phyloP scores from a whole-genome alignment of 176 grass and related monocot genomes.

The Leersia perrieri region DNA sequence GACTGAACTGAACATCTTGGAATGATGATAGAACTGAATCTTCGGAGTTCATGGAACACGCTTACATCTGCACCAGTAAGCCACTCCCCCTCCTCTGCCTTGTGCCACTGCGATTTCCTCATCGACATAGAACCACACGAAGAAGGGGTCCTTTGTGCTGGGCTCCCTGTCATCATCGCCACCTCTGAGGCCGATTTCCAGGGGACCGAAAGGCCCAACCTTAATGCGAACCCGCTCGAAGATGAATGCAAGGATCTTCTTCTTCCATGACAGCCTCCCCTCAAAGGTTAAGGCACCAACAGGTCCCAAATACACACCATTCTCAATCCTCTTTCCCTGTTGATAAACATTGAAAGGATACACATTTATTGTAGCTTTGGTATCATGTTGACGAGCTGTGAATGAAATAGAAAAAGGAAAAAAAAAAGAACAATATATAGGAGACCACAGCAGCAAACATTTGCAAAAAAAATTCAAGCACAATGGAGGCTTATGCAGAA shows the following conservation, averaged over 20 bases:
- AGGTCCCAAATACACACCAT: conserved; percentile 76
- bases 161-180: conserved; percentile 48
- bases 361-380: background rate
- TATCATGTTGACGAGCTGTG: background rate
- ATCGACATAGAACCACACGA: conserved; percentile 90
- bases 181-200: conserved; percentile 52
- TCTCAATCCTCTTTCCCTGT: conserved; percentile 81
- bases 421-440: background rate
- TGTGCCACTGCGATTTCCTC: conserved; percentile 89
- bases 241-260: conserved; percentile 87
- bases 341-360: conserved; percentile 3
- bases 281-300: conserved; percentile 69
- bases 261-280: conserved; percentile 83
- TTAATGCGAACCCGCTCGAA: conserved; percentile 69
- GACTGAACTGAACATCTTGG: background rate
- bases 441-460: background rate
- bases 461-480: background rate
- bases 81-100: conserved; percentile 79
- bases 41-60: conserved; percentile 55
- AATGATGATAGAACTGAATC: background rate
- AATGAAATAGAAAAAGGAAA: too few species aligned
- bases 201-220: conserved; percentile 63
- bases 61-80: conserved; percentile 84
- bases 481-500: background rate
- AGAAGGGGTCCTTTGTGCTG: conserved; percentile 76